These are phyloP conservation scores for Penicillium lagena DNA, from an alignment of 495 filamentous ascomycete genomes.

Conservation along the genomic window DNA sequence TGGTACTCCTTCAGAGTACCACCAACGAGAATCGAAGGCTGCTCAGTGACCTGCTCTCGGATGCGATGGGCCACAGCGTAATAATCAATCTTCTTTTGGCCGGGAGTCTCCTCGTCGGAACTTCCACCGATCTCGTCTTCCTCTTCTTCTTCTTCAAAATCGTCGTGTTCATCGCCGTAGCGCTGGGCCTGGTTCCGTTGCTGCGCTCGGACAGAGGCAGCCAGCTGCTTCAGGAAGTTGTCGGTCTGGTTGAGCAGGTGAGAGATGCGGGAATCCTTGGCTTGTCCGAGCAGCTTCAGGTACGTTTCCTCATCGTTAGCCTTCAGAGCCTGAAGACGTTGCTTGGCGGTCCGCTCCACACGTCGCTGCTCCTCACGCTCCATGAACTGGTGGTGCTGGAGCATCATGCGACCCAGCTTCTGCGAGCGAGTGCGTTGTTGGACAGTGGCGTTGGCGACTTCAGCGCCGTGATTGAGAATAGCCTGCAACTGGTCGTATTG, in stretches of 20 bases:
- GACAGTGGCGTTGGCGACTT: conserved; percentile 49
- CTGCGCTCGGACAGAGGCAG: conserved; percentile 84
- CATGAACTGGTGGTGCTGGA: conserved; percentile 84
- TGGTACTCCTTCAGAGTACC: conserved; percentile 96
- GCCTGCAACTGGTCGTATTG: conserved; percentile 80
- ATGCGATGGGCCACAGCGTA: conserved; percentile 96
- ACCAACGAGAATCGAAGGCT: conserved; percentile 81
- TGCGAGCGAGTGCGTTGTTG: conserved; percentile 62
- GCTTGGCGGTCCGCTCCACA: conserved; percentile 93
- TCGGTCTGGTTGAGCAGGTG: conserved; percentile 94
- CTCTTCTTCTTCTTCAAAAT: conserved; percentile 56
- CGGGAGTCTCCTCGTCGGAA: conserved; percentile 58
- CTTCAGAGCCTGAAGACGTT: conserved; percentile 97
- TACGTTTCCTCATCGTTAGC: conserved; percentile 99
- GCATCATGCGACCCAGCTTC: conserved; percentile 84
- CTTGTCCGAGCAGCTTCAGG: conserved; percentile 90
- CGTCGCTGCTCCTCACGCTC: conserved; percentile 99
- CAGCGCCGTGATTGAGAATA: conserved; percentile 61
- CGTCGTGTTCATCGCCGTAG: conserved; percentile 60
- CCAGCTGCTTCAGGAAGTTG: conserved; percentile 92
- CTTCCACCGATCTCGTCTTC: conserved; percentile 62
- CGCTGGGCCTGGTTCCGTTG: conserved; percentile 75
- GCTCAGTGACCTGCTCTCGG: conserved; percentile 78
- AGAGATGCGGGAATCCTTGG: conserved; percentile 98
- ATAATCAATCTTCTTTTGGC: conserved; percentile 82